phyloP scores from a whole-genome alignment of 106 monocot genomes.

The Agapanthus africanus region DNA sequence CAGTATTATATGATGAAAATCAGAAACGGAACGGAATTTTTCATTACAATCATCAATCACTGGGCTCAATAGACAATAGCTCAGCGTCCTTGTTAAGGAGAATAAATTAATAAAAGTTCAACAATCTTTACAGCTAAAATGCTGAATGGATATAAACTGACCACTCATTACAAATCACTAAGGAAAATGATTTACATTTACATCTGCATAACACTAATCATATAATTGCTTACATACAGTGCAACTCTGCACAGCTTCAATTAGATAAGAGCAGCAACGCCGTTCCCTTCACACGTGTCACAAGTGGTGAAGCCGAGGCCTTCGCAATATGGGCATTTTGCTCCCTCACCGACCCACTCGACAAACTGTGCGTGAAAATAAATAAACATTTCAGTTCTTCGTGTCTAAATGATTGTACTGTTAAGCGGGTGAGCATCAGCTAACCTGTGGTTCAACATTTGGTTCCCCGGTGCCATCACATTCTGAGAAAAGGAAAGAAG shows the following conservation, averaged over 20 bases:
- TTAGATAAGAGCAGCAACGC: conserved; percentile 17
- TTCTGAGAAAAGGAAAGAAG: conserved; percentile 35
- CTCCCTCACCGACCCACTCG: conserved; percentile 86
- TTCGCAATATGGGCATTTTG: conserved; percentile 94
- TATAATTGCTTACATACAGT: neutral
- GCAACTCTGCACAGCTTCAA: neutral
- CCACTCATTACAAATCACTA: too few species aligned
- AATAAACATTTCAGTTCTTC: neutral
- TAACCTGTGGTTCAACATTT: conserved; percentile 95
- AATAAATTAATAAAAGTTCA: too few species aligned
- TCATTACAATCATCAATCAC: too few species aligned
- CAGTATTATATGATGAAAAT: too few species aligned
- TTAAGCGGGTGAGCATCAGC: neutral
- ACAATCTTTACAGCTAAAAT: too few species aligned
- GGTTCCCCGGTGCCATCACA: conserved; percentile 95
- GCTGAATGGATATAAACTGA: too few species aligned
- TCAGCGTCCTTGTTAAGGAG: too few species aligned
- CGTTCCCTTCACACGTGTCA: conserved; percentile 62
- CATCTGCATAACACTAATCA: too few species aligned
- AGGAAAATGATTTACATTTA: too few species aligned
- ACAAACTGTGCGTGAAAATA: conserved; percentile 46
- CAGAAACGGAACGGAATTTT: too few species aligned
- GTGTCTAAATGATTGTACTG: too few species aligned
- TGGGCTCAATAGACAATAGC: too few species aligned
- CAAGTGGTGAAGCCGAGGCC: conserved; percentile 69